Evolutionary conservation across 306 rosid genomes (phyloP).

Genomic region (Cajanus cajan): DNA sequence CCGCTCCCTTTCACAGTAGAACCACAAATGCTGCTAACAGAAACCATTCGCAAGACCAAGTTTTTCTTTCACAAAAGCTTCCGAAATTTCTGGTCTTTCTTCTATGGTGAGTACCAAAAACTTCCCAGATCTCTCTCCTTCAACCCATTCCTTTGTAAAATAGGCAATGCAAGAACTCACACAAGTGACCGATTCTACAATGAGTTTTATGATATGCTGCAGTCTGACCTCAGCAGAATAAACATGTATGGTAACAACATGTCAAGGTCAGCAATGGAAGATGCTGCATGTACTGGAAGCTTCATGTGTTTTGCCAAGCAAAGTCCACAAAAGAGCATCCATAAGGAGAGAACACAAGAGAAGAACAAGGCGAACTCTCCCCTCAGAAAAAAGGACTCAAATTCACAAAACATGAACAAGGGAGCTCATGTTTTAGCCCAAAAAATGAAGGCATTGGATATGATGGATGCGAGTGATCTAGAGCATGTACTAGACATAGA

Average conservation of each 20-base stretch:
- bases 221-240: slow-evolving; percentile 46
- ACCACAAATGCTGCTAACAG: slow-evolving; percentile 63
- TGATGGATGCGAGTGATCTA: slow-evolving; percentile 68
- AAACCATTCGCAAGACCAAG: slow-evolving; percentile 56
- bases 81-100: slow-evolving; percentile 46
- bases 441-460: slow-evolving; percentile 79
- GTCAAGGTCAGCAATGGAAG: slow-evolving; percentile 37
- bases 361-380: slow-evolving; percentile 37
- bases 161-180: slow-evolving; percentile 40
- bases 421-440: slow-evolving; percentile 47
- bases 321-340: slow-evolving; percentile 40
- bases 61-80: slow-evolving; percentile 49
- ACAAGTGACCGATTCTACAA: slow-evolving; percentile 53
- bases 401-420: slow-evolving; percentile 27
- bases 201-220: slow-evolving; percentile 71
- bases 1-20: slow-evolving; percentile 27
- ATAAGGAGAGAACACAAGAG: slow-evolving; percentile 38
- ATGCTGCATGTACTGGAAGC: slow-evolving; percentile 35
- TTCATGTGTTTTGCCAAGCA: slow-evolving; percentile 26
- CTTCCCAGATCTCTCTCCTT: slow-evolving; percentile 65
- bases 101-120: slow-evolving; percentile 62
- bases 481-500: slow-evolving; percentile 86
- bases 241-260: slow-evolving; percentile 33
- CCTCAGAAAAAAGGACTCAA: slow-evolving; percentile 38
- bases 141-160: slow-evolving; percentile 48